Evolutionary conservation across 2,329 filamentous ascomycete genomes (phyloP).

Genomic region (Paracorniculantispora psalliotae): DNA sequence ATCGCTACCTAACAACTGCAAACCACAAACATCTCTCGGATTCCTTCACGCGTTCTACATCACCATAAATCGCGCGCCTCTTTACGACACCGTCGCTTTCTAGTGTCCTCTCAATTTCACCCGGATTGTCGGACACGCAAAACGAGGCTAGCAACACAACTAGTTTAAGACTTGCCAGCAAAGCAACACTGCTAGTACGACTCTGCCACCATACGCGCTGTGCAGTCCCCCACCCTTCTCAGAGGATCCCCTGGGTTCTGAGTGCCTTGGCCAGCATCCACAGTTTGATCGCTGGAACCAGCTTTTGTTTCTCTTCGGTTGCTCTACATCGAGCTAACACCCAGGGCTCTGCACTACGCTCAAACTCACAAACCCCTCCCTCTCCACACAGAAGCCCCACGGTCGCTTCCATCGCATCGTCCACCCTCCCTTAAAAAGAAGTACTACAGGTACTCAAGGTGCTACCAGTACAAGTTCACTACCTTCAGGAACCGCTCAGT

Average conservation of each 20-base stretch:
- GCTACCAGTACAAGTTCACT: not conserved
- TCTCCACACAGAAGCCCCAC: not conserved
- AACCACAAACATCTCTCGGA: too few relatives aligned
- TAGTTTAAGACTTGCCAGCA: not conserved
- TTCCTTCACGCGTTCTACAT: too few relatives aligned
- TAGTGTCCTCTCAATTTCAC: not conserved
- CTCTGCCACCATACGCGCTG: not conserved
- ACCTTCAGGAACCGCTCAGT: slow-evolving; percentile 3
- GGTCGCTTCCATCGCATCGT: not conserved
- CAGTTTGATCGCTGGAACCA: slow-evolving; percentile 4
- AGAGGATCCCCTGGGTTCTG: slow-evolving; percentile 1
- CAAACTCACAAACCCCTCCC: not conserved
- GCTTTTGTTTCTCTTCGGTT: not conserved
- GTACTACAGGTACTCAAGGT: not conserved
- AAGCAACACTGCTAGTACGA: not conserved
- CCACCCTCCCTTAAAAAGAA: not conserved
- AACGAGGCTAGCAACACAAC: not conserved
- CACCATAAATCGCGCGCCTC: too few relatives aligned
- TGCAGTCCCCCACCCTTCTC: not conserved
- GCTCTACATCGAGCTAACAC: not conserved
- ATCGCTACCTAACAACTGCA: too few relatives aligned
- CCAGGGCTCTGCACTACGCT: not conserved
- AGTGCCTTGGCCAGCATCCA: slow-evolving; percentile 2
- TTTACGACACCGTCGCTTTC: too few relatives aligned
- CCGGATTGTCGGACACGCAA: slow-evolving; percentile 2